Conservation (phyloP, 2,329 filamentous ascomycete genomes). For the Nannizzia gypsea region DNA sequence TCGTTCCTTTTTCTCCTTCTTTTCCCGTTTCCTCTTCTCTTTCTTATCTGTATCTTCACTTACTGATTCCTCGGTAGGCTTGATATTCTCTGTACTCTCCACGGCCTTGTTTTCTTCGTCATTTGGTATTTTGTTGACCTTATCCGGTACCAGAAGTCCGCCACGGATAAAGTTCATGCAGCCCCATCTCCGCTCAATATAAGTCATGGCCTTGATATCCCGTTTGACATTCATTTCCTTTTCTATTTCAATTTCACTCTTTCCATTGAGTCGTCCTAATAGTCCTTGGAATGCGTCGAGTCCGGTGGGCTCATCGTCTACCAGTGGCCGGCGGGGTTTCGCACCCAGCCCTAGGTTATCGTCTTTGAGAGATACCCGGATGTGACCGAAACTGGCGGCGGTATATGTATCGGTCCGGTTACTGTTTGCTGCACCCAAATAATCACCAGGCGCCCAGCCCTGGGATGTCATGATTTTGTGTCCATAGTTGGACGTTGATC, state of each 20-base stretch:
- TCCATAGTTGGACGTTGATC: conserved; percentile 70
- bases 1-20: conserved; percentile 24
- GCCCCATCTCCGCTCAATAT: conserved; percentile 64
- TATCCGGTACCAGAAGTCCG: conserved; percentile 56
- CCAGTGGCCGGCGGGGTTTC: conserved; percentile 54
- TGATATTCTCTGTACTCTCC: neutral
- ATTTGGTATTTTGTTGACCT: conserved; percentile 30
- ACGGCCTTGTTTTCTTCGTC: neutral
- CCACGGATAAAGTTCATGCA: conserved; percentile 76
- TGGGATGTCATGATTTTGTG: conserved; percentile 79
- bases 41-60: conserved; percentile 23
- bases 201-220: conserved; percentile 59
- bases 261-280: conserved; percentile 80
- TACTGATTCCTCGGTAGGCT: conserved; percentile 13
- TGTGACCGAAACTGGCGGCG: conserved; percentile 69
- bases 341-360: conserved; percentile 85
- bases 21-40: conserved; percentile 16
- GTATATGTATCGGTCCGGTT: conserved; percentile 65
- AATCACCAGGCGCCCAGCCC: conserved; percentile 80
- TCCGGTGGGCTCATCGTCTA: conserved; percentile 64
- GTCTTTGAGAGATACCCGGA: conserved; percentile 75
- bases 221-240: conserved; percentile 57
- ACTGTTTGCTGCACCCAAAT: conserved; percentile 65
- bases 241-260: conserved; percentile 59
- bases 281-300: conserved; percentile 78